A percentile compares a stretch with the other conserved stretches of the same genome.
Evolutionary conservation across 345 rosid genomes (phyloP).

Genomic region (Boechera retrofracta): DNA sequence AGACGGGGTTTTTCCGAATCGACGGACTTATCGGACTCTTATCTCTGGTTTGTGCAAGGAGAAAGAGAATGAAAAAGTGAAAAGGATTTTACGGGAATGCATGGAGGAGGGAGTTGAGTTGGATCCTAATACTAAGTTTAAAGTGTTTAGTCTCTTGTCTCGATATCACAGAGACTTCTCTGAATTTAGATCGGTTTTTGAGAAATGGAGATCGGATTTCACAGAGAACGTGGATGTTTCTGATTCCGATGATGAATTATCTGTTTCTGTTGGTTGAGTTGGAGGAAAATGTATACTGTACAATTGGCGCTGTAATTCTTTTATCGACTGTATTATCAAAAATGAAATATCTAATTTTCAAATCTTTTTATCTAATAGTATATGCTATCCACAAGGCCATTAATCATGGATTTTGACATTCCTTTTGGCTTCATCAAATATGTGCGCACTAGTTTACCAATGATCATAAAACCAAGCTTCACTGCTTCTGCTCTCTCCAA

Average conservation of each 20-base stretch:
- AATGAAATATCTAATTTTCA: slow-evolving; percentile 5
- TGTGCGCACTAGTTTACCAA: background rate
- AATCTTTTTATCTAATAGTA: background rate
- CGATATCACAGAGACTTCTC: slow-evolving; percentile 40
- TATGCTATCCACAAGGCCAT: background rate
- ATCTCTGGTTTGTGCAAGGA: slow-evolving; percentile 56
- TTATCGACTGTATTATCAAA: background rate
- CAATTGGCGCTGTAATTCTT: slow-evolving; percentile 23
- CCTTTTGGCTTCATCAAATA: background rate
- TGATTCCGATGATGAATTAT: slow-evolving; percentile 25
- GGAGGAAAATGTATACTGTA: slow-evolving; percentile 8
- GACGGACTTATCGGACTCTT: slow-evolving; percentile 49
- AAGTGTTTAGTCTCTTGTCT: slow-evolving; percentile 46
- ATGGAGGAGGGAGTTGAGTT: slow-evolving; percentile 53
- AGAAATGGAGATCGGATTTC: slow-evolving; percentile 42
- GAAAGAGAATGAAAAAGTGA: slow-evolving; percentile 57
- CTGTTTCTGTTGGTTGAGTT: slow-evolving; percentile 34
- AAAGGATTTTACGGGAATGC: slow-evolving; percentile 55
- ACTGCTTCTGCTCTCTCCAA: background rate
- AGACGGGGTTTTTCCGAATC: slow-evolving; percentile 54
- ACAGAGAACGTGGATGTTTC: slow-evolving; percentile 15
- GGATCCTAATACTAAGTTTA: slow-evolving; percentile 42
- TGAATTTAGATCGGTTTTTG: slow-evolving; percentile 45
- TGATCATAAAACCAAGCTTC: background rate
- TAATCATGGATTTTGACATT: background rate